Percentiles rank a stretch among this genome's conserved stretches.
These are phyloP conservation scores for Saturnispora hagleri DNA, from an alignment of 805 yeast species.

Conservation along the genomic window DNA sequence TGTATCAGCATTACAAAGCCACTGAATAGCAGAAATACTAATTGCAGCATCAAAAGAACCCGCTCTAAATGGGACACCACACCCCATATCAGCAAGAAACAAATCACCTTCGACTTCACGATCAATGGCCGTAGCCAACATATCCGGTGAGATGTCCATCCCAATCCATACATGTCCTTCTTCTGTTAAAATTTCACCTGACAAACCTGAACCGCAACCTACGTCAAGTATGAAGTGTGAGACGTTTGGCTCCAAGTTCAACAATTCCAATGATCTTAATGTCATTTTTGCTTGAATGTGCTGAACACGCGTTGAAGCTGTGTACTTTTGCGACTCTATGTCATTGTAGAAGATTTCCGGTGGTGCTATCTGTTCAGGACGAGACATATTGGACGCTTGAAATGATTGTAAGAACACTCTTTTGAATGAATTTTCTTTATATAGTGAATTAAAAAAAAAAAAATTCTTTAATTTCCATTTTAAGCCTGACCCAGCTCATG, in stretches of 20 bases:
- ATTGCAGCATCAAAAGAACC: conserved; percentile 97
- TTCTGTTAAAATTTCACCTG: conserved; percentile 88
- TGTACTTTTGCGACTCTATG: conserved; percentile 80
- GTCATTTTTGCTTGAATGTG: conserved; percentile 99
- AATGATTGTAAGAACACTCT: background rate
- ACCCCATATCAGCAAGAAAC: conserved; percentile 86
- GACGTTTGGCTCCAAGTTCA: conserved; percentile 57
- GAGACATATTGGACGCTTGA: conserved; percentile 48
- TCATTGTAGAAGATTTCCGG: conserved; percentile 95
- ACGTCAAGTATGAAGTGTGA: conserved; percentile 74
- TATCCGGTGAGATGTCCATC: conserved; percentile 90
- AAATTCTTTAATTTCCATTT: background rate
- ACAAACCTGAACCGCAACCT: conserved; percentile 95
- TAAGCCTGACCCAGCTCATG: background rate
- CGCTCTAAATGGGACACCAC: conserved; percentile 89
- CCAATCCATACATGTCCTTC: conserved; percentile 96
- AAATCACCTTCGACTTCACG: conserved; percentile 91
- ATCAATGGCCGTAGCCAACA: conserved; percentile 91
- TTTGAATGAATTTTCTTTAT: background rate
- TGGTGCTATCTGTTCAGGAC: conserved; percentile 95
- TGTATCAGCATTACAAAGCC: conserved; percentile 96
- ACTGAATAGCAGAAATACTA: conserved; percentile 89
- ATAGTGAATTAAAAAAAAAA: background rate
- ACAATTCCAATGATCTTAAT: conserved; percentile 77
- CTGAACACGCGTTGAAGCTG: conserved; percentile 91